phyloP scores from a whole-genome alignment of 1,284 basidiomycete species.

The Mycosarcoma maydis region DNA sequence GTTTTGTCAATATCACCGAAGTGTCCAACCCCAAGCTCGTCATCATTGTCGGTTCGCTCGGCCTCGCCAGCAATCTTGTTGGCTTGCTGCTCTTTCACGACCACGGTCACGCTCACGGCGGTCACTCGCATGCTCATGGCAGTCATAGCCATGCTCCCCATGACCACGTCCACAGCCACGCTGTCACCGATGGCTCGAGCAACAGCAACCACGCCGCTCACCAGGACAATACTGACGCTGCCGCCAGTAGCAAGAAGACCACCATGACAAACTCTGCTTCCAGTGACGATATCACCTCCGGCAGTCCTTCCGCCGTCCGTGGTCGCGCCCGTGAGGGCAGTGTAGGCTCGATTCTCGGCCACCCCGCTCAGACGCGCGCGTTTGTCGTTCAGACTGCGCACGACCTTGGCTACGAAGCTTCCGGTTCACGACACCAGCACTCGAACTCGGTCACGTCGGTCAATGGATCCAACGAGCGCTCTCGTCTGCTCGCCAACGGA shows the following conservation, averaged over 20 bases:
- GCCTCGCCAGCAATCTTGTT: slow-evolving; percentile 89
- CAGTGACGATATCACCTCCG: slow-evolving; percentile 12
- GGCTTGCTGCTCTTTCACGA: slow-evolving; percentile 94
- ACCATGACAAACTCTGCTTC: neutral
- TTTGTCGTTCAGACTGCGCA: slow-evolving; percentile 87
- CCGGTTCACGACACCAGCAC: slow-evolving; percentile 33
- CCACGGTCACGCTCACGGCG: slow-evolving; percentile 59
- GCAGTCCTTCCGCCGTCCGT: slow-evolving; percentile 16
- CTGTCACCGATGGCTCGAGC: slow-evolving; percentile 7
- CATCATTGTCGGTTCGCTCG: slow-evolving; percentile 88
- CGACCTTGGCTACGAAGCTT: slow-evolving; percentile 71
- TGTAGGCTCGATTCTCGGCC: slow-evolving; percentile 73
- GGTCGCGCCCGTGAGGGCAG: slow-evolving; percentile 40
- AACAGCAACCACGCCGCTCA: slow-evolving; percentile 11
- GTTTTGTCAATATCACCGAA: slow-evolving; percentile 81
- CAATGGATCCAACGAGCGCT: slow-evolving; percentile 16
- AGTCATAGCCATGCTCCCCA: slow-evolving; percentile 46
- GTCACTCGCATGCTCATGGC: slow-evolving; percentile 73
- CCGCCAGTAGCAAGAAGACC: slow-evolving; percentile 25
- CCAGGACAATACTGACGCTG: slow-evolving; percentile 10
- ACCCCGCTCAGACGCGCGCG: slow-evolving; percentile 88
- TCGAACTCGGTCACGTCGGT: slow-evolving; percentile 29
- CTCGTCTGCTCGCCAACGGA: slow-evolving; percentile 27
- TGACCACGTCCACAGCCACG: slow-evolving; percentile 40
- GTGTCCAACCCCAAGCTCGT: slow-evolving; percentile 86